Conservation (phyloP, 345 rosid species). For the Kandelia obovata region DNA sequence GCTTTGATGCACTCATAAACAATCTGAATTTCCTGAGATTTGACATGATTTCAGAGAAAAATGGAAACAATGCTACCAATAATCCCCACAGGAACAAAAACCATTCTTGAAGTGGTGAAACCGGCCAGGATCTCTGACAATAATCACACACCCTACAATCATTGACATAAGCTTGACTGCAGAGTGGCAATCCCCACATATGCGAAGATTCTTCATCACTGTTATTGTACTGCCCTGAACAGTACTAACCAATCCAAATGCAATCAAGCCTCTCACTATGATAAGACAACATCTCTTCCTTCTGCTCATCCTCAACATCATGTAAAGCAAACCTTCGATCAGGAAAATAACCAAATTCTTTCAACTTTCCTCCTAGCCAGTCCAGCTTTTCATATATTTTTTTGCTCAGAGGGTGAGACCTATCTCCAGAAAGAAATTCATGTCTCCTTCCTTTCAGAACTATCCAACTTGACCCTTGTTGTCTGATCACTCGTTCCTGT, state of each 20-base stretch:
- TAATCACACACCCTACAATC: constrained; percentile 43
- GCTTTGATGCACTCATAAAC: too few species aligned
- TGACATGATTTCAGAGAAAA: too few species aligned
- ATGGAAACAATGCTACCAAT: constrained; percentile 36
- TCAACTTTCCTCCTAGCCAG: constrained; percentile 56
- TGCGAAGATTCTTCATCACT: constrained; percentile 73
- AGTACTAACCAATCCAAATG: constrained; percentile 45
- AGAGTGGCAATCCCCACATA: constrained; percentile 66
- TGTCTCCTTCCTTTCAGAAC: constrained; percentile 44
- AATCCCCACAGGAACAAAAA: constrained; percentile 53
- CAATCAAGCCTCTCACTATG: constrained; percentile 72
- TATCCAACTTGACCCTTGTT: constrained; percentile 66
- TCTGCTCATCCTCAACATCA: constrained; percentile 68
- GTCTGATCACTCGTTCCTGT: constrained; percentile 45
- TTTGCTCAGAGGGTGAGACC: constrained; percentile 40
- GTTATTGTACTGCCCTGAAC: constrained; percentile 45
- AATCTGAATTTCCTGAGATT: too few species aligned
- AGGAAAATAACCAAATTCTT: constrained; percentile 56
- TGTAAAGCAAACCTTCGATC: constrained; percentile 54
- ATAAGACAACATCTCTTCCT: constrained; percentile 56
- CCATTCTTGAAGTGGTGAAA: constrained; percentile 58
- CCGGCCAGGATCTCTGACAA: constrained; percentile 51
- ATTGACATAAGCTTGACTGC: constrained; percentile 49
- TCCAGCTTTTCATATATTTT: constrained; percentile 45
- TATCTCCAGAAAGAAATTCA: constrained; percentile 57